phyloP scores from a whole-genome alignment of 2,329 filamentous ascomycete species.

The Parascedosporium putredinis region DNA sequence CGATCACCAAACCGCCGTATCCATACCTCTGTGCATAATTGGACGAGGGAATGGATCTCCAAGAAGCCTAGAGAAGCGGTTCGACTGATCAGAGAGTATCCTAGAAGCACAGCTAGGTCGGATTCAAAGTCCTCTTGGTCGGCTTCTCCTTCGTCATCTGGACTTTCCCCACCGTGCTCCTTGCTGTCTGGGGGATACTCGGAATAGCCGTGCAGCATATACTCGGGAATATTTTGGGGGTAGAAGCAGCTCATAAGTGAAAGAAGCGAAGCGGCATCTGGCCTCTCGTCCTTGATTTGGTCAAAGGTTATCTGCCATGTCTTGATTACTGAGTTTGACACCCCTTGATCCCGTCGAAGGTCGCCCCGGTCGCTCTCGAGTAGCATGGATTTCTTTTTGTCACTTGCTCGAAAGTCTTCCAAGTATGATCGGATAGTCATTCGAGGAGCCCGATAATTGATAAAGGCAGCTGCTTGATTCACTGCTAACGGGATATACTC shows the following conservation, averaged over 20 bases:
- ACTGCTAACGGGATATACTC: slow-evolving; percentile 19
- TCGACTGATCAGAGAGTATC: slow-evolving; percentile 13
- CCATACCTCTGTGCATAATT: slow-evolving; percentile 16
- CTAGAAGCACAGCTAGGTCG: slow-evolving; percentile 11
- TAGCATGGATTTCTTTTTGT: slow-evolving; percentile 15
- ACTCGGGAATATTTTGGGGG: slow-evolving; percentile 27
- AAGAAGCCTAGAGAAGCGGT: slow-evolving; percentile 6
- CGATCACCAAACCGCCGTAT: slow-evolving; percentile 9
- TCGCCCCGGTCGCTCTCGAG: slow-evolving; percentile 11
- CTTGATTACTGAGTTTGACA: slow-evolving; percentile 17
- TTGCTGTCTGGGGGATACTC: slow-evolving; percentile 1
- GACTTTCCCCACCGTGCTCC: neutral
- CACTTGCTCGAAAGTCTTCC: slow-evolving; percentile 17
- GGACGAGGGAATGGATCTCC: slow-evolving; percentile 15
- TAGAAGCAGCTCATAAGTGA: slow-evolving; percentile 38
- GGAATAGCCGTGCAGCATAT: slow-evolving; percentile 7
- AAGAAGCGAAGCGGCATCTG: slow-evolving; percentile 28
- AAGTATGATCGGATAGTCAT: slow-evolving; percentile 21
- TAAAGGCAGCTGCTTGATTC: slow-evolving; percentile 18
- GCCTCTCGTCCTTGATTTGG: slow-evolving; percentile 21
- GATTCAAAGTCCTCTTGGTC: slow-evolving; percentile 10
- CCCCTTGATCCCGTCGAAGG: slow-evolving; percentile 8
- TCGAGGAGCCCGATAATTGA: slow-evolving; percentile 14
- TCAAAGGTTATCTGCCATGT: slow-evolving; percentile 21
- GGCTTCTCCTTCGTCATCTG: no score